Base-by-base conservation (phyloP, 2,329 filamentous ascomycete genomes). In the Talaromyces pinophilus region DNA sequence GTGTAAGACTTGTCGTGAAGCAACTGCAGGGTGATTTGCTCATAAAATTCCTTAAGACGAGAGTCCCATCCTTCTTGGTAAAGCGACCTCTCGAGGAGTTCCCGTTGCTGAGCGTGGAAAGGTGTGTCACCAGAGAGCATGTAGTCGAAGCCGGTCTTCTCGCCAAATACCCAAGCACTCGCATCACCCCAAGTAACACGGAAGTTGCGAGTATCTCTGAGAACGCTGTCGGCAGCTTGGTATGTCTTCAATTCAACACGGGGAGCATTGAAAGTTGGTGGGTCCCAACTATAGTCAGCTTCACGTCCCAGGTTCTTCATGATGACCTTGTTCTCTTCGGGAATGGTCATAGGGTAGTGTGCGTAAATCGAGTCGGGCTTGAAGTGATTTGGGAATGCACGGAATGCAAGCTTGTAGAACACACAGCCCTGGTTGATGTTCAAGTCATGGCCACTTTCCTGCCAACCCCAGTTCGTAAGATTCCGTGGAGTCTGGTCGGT, bases 391-490 rank as follows among this genome's bases (percentile, higher is more conserved):
- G 92, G 92, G 82, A 96, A 92, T 0, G 91, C 90, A 5, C 90
- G 86, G 42, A 92, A 82, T 75, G 93, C 90, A 42, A 96, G 84
- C 81, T 95, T 96, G 82, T 93, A 93, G 78, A 94, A 91, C 13
- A 93, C 87, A 71, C 90, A 92, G 57, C 92, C 92, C 74, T 95
- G 89, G 77, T 95, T 91, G 70, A 94, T 79, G 67, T 85, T 87
- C 25, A 88, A 79, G 71, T 96, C 91, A 65, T 89, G 92, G 22
- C 90, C 84, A 3, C 86, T 90, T 74, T 92, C 90, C 64, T 87
- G 87, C 80, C 87, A 94, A 22, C 92, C 92, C 92, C 92, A 96
- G 78, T 92, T 93, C 1, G 92, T 96, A 57, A 96, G 79, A 71
- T 88, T 87, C 8, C 87, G 85, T 0, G 92, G 86, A 70, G 89